Evolutionary conservation across 2,329 filamentous ascomycete genomes (phyloP).

Genomic region (Talaromyces sp.): DNA sequence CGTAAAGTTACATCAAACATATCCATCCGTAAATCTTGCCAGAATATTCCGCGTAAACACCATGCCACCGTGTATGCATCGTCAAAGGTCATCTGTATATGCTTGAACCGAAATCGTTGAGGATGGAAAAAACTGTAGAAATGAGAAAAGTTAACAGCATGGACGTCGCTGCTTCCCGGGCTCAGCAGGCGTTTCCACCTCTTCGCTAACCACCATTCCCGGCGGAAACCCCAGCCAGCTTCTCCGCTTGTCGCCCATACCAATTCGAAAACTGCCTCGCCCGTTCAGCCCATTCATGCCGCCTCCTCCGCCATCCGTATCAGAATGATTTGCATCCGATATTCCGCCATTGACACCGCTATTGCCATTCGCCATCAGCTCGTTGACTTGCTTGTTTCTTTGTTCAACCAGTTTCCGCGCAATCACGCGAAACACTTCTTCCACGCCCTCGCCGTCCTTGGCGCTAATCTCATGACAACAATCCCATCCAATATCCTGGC

Average conservation of each 20-base stretch:
- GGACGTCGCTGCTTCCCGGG: conserved; percentile 34
- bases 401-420: conserved; percentile 81
- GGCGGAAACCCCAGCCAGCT: conserved; percentile 63
- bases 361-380: conserved; percentile 22
- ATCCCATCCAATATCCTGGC: conserved; percentile 90
- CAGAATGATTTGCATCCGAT: conserved; percentile 36
- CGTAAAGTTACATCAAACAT: neutral
- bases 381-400: conserved; percentile 44
- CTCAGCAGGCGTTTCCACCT: conserved; percentile 29
- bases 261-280: conserved; percentile 58
- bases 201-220: conserved; percentile 38
- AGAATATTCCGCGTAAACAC: neutral
- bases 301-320: conserved; percentile 35
- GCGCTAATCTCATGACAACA: conserved; percentile 96
- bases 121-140: neutral
- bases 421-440: conserved; percentile 90
- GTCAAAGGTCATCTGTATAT: neutral
- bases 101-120: neutral
- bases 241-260: conserved; percentile 58
- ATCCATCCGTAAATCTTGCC: conserved; percentile 19
- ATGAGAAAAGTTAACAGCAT: conserved; percentile 37
- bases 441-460: conserved; percentile 89
- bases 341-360: conserved; percentile 39
- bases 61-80: neutral
- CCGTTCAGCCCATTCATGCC: conserved; percentile 30